phyloP scores from a whole-genome alignment of 352 stramenopile genomes.

The Globisporangium emineosum region DNA sequence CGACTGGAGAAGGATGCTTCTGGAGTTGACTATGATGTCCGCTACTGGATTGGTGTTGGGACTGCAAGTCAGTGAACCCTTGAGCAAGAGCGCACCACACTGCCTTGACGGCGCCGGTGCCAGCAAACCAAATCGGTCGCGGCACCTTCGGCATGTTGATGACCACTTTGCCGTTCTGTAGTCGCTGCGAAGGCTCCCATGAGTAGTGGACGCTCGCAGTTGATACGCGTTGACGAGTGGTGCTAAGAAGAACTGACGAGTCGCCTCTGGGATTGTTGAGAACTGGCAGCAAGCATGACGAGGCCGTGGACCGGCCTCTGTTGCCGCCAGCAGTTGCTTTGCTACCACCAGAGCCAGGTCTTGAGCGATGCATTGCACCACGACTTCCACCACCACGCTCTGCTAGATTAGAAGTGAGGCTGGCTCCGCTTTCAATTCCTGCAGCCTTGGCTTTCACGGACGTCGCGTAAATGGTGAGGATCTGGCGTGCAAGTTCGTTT shows the following conservation, averaged over 20 bases:
- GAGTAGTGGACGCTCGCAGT: slow-evolving; percentile 48
- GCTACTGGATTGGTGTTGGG: not conserved
- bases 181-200: slow-evolving; percentile 60
- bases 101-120: slow-evolving; percentile 74
- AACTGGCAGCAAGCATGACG: slow-evolving; percentile 24
- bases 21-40: not conserved
- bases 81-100: slow-evolving; percentile 78
- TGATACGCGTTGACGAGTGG: not conserved
- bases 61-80: slow-evolving; percentile 33
- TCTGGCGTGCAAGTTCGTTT: slow-evolving; percentile 88
- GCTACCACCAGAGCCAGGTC: not conserved
- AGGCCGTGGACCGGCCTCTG: not conserved
- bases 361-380: not conserved
- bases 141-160: slow-evolving; percentile 82
- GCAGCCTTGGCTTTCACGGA: slow-evolving; percentile 60
- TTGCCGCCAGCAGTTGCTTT: not conserved
- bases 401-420: not conserved
- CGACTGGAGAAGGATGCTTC: slow-evolving; percentile 4
- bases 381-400: not conserved
- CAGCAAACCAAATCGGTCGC: slow-evolving; percentile 82
- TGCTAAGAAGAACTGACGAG: not conserved
- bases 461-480: slow-evolving; percentile 85
- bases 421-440: slow-evolving; percentile 2
- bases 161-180: slow-evolving; percentile 57
- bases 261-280: slow-evolving; percentile 2